phyloP scores from a whole-genome alignment of 2,329 filamentous ascomycete species.

The Zarea fungicola region DNA sequence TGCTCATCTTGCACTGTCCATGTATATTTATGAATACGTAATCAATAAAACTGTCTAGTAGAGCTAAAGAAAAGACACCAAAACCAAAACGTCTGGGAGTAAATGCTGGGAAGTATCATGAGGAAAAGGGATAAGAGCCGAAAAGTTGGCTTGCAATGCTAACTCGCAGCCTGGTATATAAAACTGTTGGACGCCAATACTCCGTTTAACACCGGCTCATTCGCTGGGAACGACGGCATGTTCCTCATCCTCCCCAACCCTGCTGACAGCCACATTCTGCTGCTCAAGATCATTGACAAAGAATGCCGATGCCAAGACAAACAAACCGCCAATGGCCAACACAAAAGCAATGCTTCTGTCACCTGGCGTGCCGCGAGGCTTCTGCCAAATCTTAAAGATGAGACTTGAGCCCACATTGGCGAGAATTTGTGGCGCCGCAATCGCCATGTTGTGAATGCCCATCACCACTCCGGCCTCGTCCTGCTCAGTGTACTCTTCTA shows the following conservation, averaged over 20 bases:
- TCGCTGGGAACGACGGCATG: conserved; percentile 30
- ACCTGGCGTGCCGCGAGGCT: conserved; percentile 75
- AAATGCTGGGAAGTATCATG: too few species aligned
- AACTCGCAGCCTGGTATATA: too few species aligned
- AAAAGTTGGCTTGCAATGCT: too few species aligned
- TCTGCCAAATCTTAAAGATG: conserved; percentile 82
- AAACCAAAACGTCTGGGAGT: too few species aligned
- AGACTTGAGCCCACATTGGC: conserved; percentile 79
- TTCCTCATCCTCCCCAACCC: conserved; percentile 34
- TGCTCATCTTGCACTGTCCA: too few species aligned
- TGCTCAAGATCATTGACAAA: conserved; percentile 65
- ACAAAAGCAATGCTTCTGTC: conserved; percentile 87
- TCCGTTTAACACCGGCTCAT: too few species aligned
- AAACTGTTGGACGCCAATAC: too few species aligned
- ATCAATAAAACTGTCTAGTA: neutral
- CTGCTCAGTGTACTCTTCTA: conserved; percentile 51
- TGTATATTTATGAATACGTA: neutral
- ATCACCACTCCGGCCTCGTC: conserved; percentile 87
- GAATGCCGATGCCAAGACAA: conserved; percentile 70
- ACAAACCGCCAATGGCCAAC: conserved; percentile 74
- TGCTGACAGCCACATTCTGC: conserved; percentile 39
- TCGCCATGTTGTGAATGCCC: conserved; percentile 92
- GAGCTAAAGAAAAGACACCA: too few species aligned
- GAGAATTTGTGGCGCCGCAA: conserved; percentile 86
- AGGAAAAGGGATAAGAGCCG: neutral